Conservation (phyloP, 78 protist species). For the Dictyostelium brefeldianum region DNA sequence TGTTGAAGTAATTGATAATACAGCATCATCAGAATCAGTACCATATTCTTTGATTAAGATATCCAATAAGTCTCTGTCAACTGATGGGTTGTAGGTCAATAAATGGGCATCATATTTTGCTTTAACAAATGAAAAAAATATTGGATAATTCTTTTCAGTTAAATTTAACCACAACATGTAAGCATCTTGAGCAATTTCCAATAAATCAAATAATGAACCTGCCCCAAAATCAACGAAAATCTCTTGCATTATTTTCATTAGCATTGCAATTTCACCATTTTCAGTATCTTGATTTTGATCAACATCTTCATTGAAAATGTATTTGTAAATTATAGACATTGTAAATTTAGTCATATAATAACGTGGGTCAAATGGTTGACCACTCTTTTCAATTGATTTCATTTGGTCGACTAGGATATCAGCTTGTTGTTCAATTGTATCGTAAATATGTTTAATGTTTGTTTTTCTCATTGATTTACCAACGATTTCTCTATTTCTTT, state of each 20-base stretch:
- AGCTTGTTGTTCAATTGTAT: neutral
- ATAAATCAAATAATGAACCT: neutral
- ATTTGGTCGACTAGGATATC: neutral
- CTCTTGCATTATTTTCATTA: neutral
- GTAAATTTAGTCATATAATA: neutral
- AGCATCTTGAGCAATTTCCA: neutral
- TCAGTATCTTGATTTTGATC: neutral
- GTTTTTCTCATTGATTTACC: conserved; percentile 16
- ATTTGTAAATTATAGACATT: conserved; percentile 4
- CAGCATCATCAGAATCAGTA: neutral
- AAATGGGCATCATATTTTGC: neutral
- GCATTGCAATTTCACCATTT: neutral
- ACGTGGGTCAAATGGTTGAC: conserved; percentile 2
- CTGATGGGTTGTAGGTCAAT: neutral
- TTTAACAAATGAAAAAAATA: neutral
- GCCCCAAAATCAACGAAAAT: neutral
- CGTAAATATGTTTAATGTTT: conserved; percentile 28
- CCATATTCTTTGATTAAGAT: conserved; percentile 14
- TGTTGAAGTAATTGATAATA: neutral
- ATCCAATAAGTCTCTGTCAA: conserved; percentile 8
- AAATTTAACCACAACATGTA: neutral
- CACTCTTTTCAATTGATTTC: neutral
- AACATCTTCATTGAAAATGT: conserved; percentile 13
- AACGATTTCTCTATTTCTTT: conserved; percentile 14
- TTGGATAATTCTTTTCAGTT: neutral